Evolutionary conservation across 768 basidiomycete species (phyloP).

Genomic region (Cyclocybe cylindracea): DNA sequence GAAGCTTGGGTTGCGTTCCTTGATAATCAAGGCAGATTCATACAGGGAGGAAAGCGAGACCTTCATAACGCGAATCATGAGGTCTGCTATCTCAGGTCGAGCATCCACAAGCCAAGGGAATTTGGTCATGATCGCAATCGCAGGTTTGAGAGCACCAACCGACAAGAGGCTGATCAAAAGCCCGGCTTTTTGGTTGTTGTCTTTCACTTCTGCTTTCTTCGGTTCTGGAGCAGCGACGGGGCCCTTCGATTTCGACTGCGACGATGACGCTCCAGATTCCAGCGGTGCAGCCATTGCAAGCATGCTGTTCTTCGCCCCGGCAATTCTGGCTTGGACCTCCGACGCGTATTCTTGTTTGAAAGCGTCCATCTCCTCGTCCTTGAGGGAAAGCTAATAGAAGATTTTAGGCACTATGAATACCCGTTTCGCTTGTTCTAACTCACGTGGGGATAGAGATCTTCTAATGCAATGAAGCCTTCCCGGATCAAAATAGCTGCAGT

Average conservation of each 20-base stretch:
- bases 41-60: constrained; percentile 73
- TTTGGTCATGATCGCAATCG: constrained; percentile 75
- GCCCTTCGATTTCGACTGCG: constrained; percentile 39
- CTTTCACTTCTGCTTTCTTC: constrained; percentile 44
- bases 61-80: constrained; percentile 76
- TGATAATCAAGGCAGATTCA: constrained; percentile 47
- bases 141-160: constrained; percentile 80
- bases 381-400: constrained; percentile 39
- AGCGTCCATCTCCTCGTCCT: constrained; percentile 74
- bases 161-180: constrained; percentile 81
- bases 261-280: constrained; percentile 46
- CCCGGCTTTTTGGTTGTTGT: constrained; percentile 78
- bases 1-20: constrained; percentile 65
- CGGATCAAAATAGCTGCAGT: constrained; percentile 87
- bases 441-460: constrained; percentile 94
- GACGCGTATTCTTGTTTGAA: constrained; percentile 66
- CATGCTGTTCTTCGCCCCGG: constrained; percentile 70
- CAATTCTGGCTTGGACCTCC: constrained; percentile 63
- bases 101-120: constrained; percentile 86
- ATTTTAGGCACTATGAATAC: not conserved
- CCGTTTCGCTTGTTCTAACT: constrained; percentile 22
- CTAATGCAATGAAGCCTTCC: constrained; percentile 82
- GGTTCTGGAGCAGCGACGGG: constrained; percentile 36
- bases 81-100: constrained; percentile 81
- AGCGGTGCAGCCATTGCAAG: constrained; percentile 87